These are phyloP conservation scores for Coemansia sp. DNA, from an alignment of 192 early-diverging fungal genomes.

Conservation along the genomic window DNA sequence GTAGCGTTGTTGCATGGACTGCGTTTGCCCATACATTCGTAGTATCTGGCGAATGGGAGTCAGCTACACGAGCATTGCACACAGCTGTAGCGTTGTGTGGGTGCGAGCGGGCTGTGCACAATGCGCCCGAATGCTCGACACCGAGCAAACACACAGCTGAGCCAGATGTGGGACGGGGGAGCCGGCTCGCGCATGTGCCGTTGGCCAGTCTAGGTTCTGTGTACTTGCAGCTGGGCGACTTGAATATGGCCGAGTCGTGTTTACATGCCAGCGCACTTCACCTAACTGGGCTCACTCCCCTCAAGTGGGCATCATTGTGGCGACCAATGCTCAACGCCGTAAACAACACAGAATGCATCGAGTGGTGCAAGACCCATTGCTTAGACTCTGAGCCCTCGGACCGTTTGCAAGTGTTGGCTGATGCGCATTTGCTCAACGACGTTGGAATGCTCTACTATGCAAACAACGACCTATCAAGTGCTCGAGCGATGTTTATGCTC, in stretches of 20 bases:
- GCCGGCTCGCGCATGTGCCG: conserved; percentile 44
- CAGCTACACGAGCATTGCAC: conserved; percentile 50
- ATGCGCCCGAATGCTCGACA: conserved; percentile 15
- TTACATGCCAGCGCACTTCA: conserved; percentile 49
- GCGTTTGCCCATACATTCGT: conserved; percentile 55
- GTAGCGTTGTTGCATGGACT: conserved; percentile 50
- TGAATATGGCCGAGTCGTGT: conserved; percentile 51
- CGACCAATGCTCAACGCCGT: conserved; percentile 14
- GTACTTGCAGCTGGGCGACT: conserved; percentile 49
- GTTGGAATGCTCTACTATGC: conserved; percentile 43
- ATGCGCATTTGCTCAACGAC: conserved; percentile 47
- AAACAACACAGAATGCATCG: conserved; percentile 9
- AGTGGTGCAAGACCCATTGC: conserved; percentile 29
- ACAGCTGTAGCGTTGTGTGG: conserved; percentile 51
- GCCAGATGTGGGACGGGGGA: conserved; percentile 21
- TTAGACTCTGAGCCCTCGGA: no score
- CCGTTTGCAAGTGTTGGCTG: no score
- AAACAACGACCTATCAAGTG: conserved; percentile 12
- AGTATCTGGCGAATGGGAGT: conserved; percentile 51
- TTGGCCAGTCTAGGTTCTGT: conserved; percentile 49
- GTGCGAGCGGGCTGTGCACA: conserved; percentile 42
- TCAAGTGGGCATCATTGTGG: conserved; percentile 33
- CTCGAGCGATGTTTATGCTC: conserved; percentile 30
- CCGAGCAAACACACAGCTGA: not conserved
- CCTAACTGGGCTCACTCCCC: conserved; percentile 28